Conservation (phyloP, 306 rosid genomes). For the barrel medic (Medicago truncatula) region DNA sequence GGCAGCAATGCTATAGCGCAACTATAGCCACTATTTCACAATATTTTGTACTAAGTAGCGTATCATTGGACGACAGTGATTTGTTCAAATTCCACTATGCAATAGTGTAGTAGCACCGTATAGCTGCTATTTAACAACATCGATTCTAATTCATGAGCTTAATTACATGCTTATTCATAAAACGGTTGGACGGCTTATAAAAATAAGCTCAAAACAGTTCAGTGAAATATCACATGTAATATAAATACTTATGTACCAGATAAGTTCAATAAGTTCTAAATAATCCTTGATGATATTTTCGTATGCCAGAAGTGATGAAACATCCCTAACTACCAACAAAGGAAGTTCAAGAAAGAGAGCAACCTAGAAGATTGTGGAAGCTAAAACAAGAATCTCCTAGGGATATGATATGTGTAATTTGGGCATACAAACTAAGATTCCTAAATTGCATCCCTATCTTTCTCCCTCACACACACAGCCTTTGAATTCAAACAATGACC, state of each 20-base stretch:
- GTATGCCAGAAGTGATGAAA: no score
- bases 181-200: not conserved
- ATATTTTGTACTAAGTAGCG: not conserved
- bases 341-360: no score
- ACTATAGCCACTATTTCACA: not conserved
- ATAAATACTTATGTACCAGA: no score
- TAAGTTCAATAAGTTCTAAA: no score
- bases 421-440: constrained; percentile 43
- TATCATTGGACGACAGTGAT: not conserved
- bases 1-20: not conserved
- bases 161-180: not conserved
- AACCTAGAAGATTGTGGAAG: not conserved
- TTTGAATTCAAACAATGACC: constrained; percentile 50
- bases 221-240: not conserved
- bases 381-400: not conserved
- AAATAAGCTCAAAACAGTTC: not conserved
- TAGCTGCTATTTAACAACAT: not conserved
- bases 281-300: no score
- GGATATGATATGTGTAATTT: constrained; percentile 37
- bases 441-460: constrained; percentile 35
- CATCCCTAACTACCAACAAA: no score
- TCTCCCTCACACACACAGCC: not conserved
- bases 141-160: not conserved
- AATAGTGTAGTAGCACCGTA: not conserved
- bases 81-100: not conserved